Evolutionary conservation across 495 filamentous ascomycete species (phyloP), one percentile per base, ranked within the genome.

Genomic region (Podospora pseudoanserina): DNA sequence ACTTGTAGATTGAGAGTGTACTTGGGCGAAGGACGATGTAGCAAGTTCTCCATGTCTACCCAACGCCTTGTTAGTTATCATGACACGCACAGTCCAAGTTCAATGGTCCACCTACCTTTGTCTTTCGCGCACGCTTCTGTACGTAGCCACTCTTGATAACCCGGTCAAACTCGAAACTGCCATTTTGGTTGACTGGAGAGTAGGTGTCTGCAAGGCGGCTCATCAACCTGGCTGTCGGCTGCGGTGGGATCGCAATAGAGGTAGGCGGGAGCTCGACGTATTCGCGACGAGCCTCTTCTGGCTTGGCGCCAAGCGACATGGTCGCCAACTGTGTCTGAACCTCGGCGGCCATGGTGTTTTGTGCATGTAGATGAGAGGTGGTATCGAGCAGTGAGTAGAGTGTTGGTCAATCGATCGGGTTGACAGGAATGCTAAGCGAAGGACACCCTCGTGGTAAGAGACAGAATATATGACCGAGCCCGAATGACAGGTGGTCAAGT

Each of bases 1-100:
- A 90, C 75, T 95, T 94, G 87, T 99, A 99, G 69, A 96, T 92
- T 49, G 92, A 97, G 26, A 98, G 86, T n/a, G 92, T 85, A 74
- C 96, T 96, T 1, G 94, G 93, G 60, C 95, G 90, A 34, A 99
- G 88, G 55, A 98, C 94, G 30, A 99, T 84, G 78, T 92, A 94
- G 64, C 92, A 89, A 15, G 88, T 84, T 79, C 96, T 96, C 95
- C 95, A 99, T 66, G 88, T 79, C 90, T 92, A 60, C 55, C 60
- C 9, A 49, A 49, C 3, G 2, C 13, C 13, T 49, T 60, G 71
- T 68, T 23, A 77, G 70, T 62, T 39, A 30, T 34, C 63, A 56
- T 18, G n/a, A 16, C 23, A 23, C 27, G 63, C 44, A 63, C 28
- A 63, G 58, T 27, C 55, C 53, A 63, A 19, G 11, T 3, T 60